Evolutionary conservation across 371 early-diverging fungal species (phyloP).

Genomic region (Mucor plumbeus): DNA sequence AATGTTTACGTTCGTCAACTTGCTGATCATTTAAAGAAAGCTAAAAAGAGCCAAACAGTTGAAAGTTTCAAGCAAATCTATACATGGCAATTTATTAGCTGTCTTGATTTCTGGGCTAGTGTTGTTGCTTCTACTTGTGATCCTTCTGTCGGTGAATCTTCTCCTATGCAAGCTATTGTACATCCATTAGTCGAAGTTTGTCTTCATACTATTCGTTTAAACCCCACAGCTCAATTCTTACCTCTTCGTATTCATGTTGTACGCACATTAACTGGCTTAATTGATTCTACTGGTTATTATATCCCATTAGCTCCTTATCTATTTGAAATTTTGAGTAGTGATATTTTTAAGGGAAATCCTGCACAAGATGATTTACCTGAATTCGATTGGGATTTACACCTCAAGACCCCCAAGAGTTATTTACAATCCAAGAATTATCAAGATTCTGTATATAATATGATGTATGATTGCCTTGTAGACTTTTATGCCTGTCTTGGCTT

Average conservation of each 20-base stretch:
- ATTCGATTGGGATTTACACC: constrained; percentile 71
- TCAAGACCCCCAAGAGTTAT: constrained; percentile 84
- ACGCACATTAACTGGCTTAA: constrained; percentile 70
- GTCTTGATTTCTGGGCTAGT: constrained; percentile 86
- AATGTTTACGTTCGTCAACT: constrained; percentile 91
- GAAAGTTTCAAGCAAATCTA: constrained; percentile 86
- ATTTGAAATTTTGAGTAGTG: constrained; percentile 70
- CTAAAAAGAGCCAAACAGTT: constrained; percentile 79
- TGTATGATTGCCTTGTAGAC: constrained; percentile 71
- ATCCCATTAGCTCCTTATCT: constrained; percentile 49
- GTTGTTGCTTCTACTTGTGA: constrained; percentile 75
- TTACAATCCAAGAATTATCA: constrained; percentile 80
- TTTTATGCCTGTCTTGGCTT: constrained; percentile 78
- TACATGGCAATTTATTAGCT: constrained; percentile 93
- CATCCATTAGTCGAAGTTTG: constrained; percentile 44
- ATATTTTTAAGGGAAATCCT: constrained; percentile 51
- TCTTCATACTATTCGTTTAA: constrained; percentile 63
- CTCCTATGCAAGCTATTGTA: constrained; percentile 45
- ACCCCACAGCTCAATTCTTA: constrained; percentile 85
- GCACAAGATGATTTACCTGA: constrained; percentile 66
- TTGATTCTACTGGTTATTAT: constrained; percentile 54
- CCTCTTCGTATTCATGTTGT: constrained; percentile 90
- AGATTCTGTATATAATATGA: constrained; percentile 73
- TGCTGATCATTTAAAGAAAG: constrained; percentile 85
- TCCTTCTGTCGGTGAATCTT: constrained; percentile 32